Base-by-base conservation (phyloP, 2,329 filamentous ascomycete genomes). In the Hirsutella rhossiliensis region DNA sequence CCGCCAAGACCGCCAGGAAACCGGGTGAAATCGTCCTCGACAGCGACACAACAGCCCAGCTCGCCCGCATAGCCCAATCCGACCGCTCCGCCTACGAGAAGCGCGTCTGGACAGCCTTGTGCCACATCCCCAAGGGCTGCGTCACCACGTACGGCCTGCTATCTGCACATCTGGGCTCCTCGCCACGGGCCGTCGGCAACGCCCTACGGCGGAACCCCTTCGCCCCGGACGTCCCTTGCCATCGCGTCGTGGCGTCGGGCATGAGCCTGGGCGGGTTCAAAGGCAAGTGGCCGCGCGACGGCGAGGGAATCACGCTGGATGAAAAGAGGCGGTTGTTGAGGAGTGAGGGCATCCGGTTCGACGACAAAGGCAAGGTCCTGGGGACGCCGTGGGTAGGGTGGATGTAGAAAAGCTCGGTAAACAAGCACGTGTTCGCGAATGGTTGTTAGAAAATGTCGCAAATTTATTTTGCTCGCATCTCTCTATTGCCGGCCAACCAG, bases 161-260 rank as follows among this genome's bases (percentile, higher is more conserved):
- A 43, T 78, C 87, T 0, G 70, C 70, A 9, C 74, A 82, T 46
- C 71, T 90, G 15, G 61, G 68, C 11, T 87, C 84, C 19, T 86
- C 82, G 4, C 82, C 86, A 2, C 72, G 86, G 37, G 86, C 86
- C 0, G 77, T 92, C 5, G 86, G 86, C 15, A 87, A 84, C 47
- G 85, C 85, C 2, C 69, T 94, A 56, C 75, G 83, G 17, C 68
- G 73, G 11, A 94, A 94, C 58, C 87, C 87, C 0, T 94, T 90
- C 54, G 87, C 87, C 13, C 87, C 87, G 0, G 73, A 77, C 30
- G 82, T 90, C 5, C 87, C 87, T 1, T 94, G 87, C 48, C 87
- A 94, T 62, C 75, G 87, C 11, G 82, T 90, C 19, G 75, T 94
- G 40, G 84, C 84, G 6, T 81, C 78, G 36, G 81, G 80, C 42